Percentiles rank a stretch among this genome's conserved stretches.
Conservation (phyloP, 192 early-diverging fungal genomes). For the Umbelopsis ramanniana region DNA sequence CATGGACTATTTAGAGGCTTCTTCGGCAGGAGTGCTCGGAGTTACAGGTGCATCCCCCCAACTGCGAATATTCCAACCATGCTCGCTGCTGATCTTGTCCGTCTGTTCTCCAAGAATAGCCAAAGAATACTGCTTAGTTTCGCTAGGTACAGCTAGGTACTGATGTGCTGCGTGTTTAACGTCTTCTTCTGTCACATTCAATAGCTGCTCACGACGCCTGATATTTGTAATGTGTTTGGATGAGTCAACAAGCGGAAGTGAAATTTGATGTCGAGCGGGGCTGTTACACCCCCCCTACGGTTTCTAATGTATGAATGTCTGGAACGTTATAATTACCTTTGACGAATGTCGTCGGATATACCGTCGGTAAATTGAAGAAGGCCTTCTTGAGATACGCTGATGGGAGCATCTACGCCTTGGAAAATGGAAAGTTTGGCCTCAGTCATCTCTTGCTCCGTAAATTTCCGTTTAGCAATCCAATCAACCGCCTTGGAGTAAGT, state of each 20-base stretch:
- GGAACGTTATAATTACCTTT: constrained; percentile 54
- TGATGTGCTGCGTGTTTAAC: constrained; percentile 71
- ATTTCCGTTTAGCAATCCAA: constrained; percentile 65
- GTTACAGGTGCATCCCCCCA: constrained; percentile 28
- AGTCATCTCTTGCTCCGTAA: constrained; percentile 70
- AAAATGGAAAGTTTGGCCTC: constrained; percentile 94
- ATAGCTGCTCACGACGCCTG: constrained; percentile 77
- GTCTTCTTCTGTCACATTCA: constrained; percentile 69
- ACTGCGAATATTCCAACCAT: constrained; percentile 31
- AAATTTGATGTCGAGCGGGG: too few relatives aligned
- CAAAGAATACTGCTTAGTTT: constrained; percentile 39
- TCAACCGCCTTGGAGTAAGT: constrained; percentile 67
- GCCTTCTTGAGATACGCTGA: constrained; percentile 85
- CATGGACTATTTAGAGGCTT: not conserved
- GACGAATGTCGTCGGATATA: constrained; percentile 85
- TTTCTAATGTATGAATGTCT: not conserved
- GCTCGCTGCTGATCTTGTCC: constrained; percentile 23
- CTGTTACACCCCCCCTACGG: not conserved
- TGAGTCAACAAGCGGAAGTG: not conserved
- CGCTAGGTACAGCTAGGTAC: constrained; percentile 51
- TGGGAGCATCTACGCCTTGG: constrained; percentile 81
- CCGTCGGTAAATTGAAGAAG: constrained; percentile 78
- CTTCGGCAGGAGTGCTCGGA: not conserved
- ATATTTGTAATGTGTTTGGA: not conserved
- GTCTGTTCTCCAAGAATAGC: constrained; percentile 44